These are phyloP conservation scores for Vitis hybrid DNA, from an alignment of 177 flowering plant genomes.

Conservation along the genomic window DNA sequence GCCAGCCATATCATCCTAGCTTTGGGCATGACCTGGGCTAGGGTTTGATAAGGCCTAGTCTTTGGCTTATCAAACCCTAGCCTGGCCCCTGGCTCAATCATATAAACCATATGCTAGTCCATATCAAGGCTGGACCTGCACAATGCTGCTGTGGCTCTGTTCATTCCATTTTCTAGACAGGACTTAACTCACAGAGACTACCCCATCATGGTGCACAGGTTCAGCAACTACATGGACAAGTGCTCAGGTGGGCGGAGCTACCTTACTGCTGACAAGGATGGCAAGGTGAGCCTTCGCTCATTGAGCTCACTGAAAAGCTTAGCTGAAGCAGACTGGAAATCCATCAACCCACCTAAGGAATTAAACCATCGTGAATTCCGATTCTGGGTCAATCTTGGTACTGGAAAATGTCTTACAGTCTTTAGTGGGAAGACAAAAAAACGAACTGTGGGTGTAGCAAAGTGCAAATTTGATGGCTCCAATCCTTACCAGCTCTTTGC, in stretches of 20 bases:
- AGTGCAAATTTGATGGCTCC: constrained; percentile 59
- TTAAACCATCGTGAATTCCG: constrained; percentile 45
- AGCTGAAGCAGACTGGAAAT: constrained; percentile 68
- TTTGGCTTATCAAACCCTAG: too few relatives aligned
- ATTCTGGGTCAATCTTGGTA: constrained; percentile 48
- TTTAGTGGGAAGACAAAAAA: constrained; percentile 32
- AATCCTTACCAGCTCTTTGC: constrained; percentile 64
- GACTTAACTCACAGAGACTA: neutral
- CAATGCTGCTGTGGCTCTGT: neutral
- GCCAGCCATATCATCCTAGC: too few relatives aligned
- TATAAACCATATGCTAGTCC: neutral
- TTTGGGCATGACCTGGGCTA: too few relatives aligned
- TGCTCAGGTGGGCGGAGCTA: constrained; percentile 51
- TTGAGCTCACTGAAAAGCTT: constrained; percentile 36
- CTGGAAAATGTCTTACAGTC: constrained; percentile 61
- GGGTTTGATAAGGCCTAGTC: too few relatives aligned
- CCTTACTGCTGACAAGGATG: constrained; percentile 48
- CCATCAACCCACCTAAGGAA: constrained; percentile 44
- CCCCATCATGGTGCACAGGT: constrained; percentile 28
- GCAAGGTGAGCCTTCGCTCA: constrained; percentile 48
- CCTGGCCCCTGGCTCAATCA: too few relatives aligned
- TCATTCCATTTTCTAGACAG: too few relatives aligned
- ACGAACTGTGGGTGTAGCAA: constrained; percentile 41
- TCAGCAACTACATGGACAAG: constrained; percentile 72
- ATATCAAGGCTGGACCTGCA: neutral